phyloP scores from a whole-genome alignment of 148 eudicot species.

The Cornus controversa region DNA sequence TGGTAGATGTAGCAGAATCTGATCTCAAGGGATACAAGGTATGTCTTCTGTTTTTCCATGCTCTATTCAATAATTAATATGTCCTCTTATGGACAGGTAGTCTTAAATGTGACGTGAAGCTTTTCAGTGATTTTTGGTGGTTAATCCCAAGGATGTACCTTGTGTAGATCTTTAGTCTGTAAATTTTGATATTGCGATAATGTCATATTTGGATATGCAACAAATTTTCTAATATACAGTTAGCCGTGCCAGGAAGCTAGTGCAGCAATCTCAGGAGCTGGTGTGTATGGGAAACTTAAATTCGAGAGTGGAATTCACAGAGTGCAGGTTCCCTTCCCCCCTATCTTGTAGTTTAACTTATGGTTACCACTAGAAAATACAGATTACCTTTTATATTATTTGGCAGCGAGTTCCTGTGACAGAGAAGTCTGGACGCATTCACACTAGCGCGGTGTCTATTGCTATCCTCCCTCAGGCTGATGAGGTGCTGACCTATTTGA shows the following conservation, averaged over 20 bases:
- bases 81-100: neutral
- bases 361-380: neutral
- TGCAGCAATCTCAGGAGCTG: conserved; percentile 80
- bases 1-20: conserved; percentile 66
- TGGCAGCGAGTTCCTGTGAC: conserved; percentile 95
- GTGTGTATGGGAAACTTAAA: conserved; percentile 85
- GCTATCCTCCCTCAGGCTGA: conserved; percentile 97
- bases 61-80: neutral
- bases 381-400: conserved; percentile 1
- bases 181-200: neutral
- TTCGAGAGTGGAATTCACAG: conserved; percentile 97
- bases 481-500: conserved; percentile 50
- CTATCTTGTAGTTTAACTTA: conserved; percentile 7
- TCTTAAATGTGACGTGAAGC: neutral
- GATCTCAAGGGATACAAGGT: conserved; percentile 90
- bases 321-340: conserved; percentile 68
- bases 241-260: conserved; percentile 72
- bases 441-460: conserved; percentile 93
- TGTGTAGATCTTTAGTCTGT: neutral
- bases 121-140: neutral
- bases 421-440: conserved; percentile 91
- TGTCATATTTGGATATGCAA: neutral
- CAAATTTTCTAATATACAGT: conserved; percentile 2
- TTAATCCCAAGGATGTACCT: neutral
- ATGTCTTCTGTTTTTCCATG: conserved; percentile 8